A percentile compares a stretch with the other conserved stretches of the same genome.
Evolutionary conservation across 306 rosid genomes (phyloP).

Genomic region (Cucurbita pepo): DNA sequence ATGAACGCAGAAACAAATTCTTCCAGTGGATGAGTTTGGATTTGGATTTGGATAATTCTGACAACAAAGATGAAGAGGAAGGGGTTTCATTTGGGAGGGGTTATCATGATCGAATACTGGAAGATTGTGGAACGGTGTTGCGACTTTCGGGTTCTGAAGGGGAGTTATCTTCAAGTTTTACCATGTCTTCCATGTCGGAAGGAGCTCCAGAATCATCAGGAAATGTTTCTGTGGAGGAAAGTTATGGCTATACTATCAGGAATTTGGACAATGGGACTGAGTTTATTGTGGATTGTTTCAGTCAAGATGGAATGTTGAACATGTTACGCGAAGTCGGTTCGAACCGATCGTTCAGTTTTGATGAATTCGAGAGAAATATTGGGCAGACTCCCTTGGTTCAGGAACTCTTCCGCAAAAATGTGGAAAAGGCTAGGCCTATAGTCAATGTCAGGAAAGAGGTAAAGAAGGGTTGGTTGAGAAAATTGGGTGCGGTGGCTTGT

Average conservation of each 20-base stretch:
- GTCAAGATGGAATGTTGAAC: conserved; percentile 23
- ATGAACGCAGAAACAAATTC: conserved; percentile 45
- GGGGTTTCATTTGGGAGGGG: neutral
- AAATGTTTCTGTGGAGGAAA: conserved; percentile 17
- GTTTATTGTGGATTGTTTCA: conserved; percentile 30
- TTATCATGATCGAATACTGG: conserved; percentile 26
- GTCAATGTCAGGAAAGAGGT: conserved; percentile 19
- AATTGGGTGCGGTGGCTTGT: conserved; percentile 39
- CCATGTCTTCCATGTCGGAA: conserved; percentile 18
- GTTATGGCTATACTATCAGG: conserved; percentile 12
- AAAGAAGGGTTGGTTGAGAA: conserved; percentile 49
- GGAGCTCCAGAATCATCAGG: conserved; percentile 17
- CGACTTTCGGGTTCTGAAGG: conserved; percentile 25
- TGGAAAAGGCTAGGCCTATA: conserved; percentile 18
- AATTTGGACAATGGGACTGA: conserved; percentile 42
- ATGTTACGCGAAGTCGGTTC: conserved; percentile 31
- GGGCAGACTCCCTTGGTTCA: conserved; percentile 33
- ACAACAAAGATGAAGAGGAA: conserved; percentile 7
- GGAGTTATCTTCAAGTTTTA: conserved; percentile 20
- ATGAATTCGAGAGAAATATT: conserved; percentile 25
- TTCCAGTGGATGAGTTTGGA: conserved; percentile 46
- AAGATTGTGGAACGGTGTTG: conserved; percentile 30
- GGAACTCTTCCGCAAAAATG: conserved; percentile 29
- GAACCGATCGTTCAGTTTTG: conserved; percentile 23
- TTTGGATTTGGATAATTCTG: conserved; percentile 20